Conservation (phyloP, 1,284 basidiomycete species). For the Erythrobasidium hasegawianum region DNA sequence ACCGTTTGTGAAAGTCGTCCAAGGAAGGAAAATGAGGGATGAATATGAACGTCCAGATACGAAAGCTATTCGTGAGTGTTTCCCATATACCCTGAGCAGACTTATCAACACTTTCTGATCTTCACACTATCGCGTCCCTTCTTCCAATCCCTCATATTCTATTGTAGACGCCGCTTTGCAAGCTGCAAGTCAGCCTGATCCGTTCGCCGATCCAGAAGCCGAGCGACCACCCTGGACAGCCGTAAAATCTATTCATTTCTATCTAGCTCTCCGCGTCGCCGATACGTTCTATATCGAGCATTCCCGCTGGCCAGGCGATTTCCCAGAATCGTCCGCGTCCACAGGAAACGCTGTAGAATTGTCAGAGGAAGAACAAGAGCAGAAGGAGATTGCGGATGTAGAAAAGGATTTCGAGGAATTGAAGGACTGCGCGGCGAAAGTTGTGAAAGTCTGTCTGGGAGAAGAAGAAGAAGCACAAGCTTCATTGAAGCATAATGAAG, state of each 20-base stretch:
- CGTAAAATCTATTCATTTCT: conserved; percentile 35
- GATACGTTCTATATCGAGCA: conserved; percentile 51
- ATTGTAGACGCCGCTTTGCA: conserved; percentile 15
- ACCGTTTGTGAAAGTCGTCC: conserved; percentile 71
- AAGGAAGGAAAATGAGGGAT: conserved; percentile 64
- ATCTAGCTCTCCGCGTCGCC: conserved; percentile 52
- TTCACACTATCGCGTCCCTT: too few species aligned
- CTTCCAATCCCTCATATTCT: too few species aligned
- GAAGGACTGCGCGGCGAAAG: conserved; percentile 12
- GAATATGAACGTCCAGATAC: conserved; percentile 52
- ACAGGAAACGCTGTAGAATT: too few species aligned
- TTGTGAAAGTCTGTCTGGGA: conserved; percentile 22
- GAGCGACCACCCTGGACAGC: conserved; percentile 11
- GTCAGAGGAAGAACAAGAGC: conserved; percentile 13
- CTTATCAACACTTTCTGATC: too few species aligned
- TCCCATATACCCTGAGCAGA: too few species aligned
- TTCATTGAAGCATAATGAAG: conserved; percentile 35
- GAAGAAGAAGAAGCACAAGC: conserved; percentile 9
- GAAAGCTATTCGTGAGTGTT: conserved; percentile 18
- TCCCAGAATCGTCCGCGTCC: too few species aligned
- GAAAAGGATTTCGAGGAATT: conserved; percentile 34
- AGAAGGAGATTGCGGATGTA: conserved; percentile 20
- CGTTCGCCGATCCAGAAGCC: conserved; percentile 22
- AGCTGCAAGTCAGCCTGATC: conserved; percentile 5
- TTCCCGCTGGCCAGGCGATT: conserved; percentile 52